These are phyloP conservation scores for Kodamaea kaohsiungensis DNA, from an alignment of 805 yeast genomes.

Conservation along the genomic window DNA sequence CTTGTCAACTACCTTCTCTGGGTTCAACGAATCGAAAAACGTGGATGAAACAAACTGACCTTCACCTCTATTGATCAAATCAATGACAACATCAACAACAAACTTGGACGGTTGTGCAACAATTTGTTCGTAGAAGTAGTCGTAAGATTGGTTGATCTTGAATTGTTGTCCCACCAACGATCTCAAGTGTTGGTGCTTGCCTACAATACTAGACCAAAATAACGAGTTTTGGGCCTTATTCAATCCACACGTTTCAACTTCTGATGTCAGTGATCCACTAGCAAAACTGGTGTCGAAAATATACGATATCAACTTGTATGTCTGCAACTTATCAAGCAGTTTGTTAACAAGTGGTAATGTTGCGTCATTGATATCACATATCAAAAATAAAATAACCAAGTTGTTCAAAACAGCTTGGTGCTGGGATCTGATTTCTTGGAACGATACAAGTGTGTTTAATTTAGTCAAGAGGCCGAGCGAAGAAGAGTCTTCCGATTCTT, in stretches of 20 bases:
- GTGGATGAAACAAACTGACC: slow-evolving; percentile 41
- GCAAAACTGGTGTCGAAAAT: slow-evolving; percentile 30
- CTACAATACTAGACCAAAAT: slow-evolving; percentile 31
- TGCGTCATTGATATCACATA: slow-evolving; percentile 34
- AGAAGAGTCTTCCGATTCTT: neutral
- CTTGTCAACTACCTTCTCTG: slow-evolving; percentile 21
- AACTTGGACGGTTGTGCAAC: slow-evolving; percentile 28
- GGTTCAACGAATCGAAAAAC: slow-evolving; percentile 27
- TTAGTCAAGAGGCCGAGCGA: slow-evolving; percentile 24
- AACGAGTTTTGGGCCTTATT: slow-evolving; percentile 26
- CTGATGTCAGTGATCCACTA: slow-evolving; percentile 10
- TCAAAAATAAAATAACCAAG: slow-evolving; percentile 30
- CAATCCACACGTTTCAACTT: slow-evolving; percentile 16
- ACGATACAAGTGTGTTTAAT: slow-evolving; percentile 22
- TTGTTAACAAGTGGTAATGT: slow-evolving; percentile 25
- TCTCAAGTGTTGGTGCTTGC: slow-evolving; percentile 19
- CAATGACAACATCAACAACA: slow-evolving; percentile 35
- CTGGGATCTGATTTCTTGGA: slow-evolving; percentile 27
- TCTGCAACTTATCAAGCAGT: slow-evolving; percentile 24
- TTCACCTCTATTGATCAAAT: slow-evolving; percentile 32
- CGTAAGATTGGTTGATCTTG: slow-evolving; percentile 27
- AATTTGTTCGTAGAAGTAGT: slow-evolving; percentile 22
- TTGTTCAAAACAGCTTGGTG: slow-evolving; percentile 33
- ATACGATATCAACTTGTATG: slow-evolving; percentile 24
- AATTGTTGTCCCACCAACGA: slow-evolving; percentile 15